Evolutionary conservation across 495 filamentous ascomycete genomes (phyloP).

Genomic region (Rhizodiscina lignyota): DNA sequence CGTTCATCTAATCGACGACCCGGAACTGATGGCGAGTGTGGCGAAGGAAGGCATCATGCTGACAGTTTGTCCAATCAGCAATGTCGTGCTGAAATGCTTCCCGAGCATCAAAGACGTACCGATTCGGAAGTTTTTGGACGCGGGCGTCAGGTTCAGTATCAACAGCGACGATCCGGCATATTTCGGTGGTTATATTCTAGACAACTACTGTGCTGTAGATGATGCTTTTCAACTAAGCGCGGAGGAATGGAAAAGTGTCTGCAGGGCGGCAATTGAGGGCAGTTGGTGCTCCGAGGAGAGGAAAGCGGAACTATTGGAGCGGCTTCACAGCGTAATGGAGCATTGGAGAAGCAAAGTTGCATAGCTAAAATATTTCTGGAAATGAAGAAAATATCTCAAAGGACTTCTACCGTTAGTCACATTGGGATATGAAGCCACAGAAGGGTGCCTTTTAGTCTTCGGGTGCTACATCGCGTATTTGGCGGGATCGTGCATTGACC

Average conservation of each 20-base stretch:
- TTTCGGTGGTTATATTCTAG: slow-evolving; percentile 61
- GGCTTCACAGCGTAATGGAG: slow-evolving; percentile 13
- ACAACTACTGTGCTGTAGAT: slow-evolving; percentile 62
- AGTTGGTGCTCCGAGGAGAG: slow-evolving; percentile 37
- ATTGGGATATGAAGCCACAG: no score
- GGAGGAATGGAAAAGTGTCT: slow-evolving; percentile 48
- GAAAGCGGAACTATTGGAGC: slow-evolving; percentile 25
- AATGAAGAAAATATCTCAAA: no score
- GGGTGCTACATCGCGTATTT: no score
- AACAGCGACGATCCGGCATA: slow-evolving; percentile 56
- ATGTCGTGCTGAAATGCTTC: slow-evolving; percentile 48
- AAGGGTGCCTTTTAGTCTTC: no score
- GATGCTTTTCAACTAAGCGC: slow-evolving; percentile 46
- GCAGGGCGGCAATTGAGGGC: slow-evolving; percentile 40
- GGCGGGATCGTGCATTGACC: no score
- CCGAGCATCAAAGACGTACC: slow-evolving; percentile 39
- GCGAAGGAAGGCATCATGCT: slow-evolving; percentile 39
- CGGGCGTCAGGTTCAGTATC: slow-evolving; percentile 29
- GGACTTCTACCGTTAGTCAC: no score
- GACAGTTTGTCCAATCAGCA: slow-evolving; percentile 59
- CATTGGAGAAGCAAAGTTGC: not conserved
- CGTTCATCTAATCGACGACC: slow-evolving; percentile 37
- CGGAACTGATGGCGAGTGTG: slow-evolving; percentile 37
- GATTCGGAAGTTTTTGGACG: slow-evolving; percentile 45
- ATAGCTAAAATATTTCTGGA: no score